Evolutionary conservation across 2,329 filamentous ascomycete genomes (phyloP), one percentile per base, ranked within the genome.

Genomic region (Monosporascus sp.): DNA sequence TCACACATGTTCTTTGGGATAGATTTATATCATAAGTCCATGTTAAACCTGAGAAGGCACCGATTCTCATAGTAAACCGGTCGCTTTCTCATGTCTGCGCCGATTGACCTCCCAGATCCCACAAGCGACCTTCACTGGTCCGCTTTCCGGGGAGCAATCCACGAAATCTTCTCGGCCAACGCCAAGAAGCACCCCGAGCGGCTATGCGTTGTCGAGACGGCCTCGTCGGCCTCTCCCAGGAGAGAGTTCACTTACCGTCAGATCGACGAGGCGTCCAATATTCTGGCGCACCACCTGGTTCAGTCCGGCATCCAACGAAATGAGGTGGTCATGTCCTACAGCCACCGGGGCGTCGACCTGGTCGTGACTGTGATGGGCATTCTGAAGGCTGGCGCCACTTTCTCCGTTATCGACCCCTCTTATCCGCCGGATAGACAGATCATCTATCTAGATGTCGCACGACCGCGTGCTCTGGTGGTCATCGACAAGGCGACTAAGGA

Each of bases 241-340:
- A 24, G 22, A 20, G 20, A 44, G 41, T 24, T 24, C 41, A 22
- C 18, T n/a, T 24, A 24, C 41, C 20, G 41, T 24, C 89, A 96
- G 65, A 96, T 97, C 66, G 81, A 91, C 66, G 88, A 96, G 73
- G 86, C 87, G 0, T 88, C 89, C 31, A 95, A 95, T 68, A 78
- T 84, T 18, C 70, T 97, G 7, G 89, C 91, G 22, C 85, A 96
- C 71, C 82, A 96, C 66, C 78, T 97, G 20, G 81, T 88, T 51
- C 78, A 86, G 49, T 79, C 84, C 63, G 91, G 92, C 54, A 78
- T 91, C 58, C 78, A 85, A 55, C 78, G 84, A 60, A 91, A 91
- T 8, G 91, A 97, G 66, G 91, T 96, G 2, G 91, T 96, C 63
- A 96, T 96, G 89, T 89, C 94, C 58, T 97, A 86, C 67, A 90